Conservation (phyloP, 1,139 yeast species). For the Scheffersomyces titani region DNA sequence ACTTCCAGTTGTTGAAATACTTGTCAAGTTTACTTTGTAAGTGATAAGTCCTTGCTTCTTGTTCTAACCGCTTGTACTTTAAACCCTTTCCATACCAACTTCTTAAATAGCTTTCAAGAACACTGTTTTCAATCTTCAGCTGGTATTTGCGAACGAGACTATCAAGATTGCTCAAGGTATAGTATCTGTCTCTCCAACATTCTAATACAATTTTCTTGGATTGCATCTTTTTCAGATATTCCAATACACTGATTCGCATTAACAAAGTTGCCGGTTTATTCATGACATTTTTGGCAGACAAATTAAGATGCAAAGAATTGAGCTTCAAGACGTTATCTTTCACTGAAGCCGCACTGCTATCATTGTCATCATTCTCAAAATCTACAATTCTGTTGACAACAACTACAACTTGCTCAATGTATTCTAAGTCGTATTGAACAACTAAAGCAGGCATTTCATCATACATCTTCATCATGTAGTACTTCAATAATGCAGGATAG, state of each 20-base stretch:
- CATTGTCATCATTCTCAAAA: slow-evolving; percentile 29
- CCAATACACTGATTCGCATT: slow-evolving; percentile 29
- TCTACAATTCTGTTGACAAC: slow-evolving; percentile 28
- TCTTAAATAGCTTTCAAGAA: slow-evolving; percentile 8
- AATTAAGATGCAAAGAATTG: slow-evolving; percentile 20
- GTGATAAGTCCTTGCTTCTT: slow-evolving; percentile 9
- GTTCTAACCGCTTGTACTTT: slow-evolving; percentile 10
- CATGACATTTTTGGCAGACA: slow-evolving; percentile 2
- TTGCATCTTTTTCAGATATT: slow-evolving; percentile 7
- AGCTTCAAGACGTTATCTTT: slow-evolving; percentile 24
- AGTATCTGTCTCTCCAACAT: slow-evolving; percentile 12
- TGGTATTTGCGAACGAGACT: neutral
- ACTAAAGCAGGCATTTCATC: slow-evolving; percentile 20
- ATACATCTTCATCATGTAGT: slow-evolving; percentile 24
- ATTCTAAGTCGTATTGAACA: slow-evolving; percentile 21
- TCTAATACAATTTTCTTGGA: slow-evolving; percentile 7
- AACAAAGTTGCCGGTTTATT: slow-evolving; percentile 17
- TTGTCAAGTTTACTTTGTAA: neutral
- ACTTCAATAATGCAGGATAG: slow-evolving; percentile 23
- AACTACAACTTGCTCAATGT: slow-evolving; percentile 22
- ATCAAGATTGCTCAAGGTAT: neutral
- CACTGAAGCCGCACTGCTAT: slow-evolving; percentile 18
- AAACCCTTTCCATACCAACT: slow-evolving; percentile 16
- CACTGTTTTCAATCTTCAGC: neutral
- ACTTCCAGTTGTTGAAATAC: slow-evolving; percentile 1